Evolutionary conservation across 2,329 filamentous ascomycete genomes (phyloP), one percentile per base, ranked within the genome.

Genomic region (Blastomyces gilchristii): DNA sequence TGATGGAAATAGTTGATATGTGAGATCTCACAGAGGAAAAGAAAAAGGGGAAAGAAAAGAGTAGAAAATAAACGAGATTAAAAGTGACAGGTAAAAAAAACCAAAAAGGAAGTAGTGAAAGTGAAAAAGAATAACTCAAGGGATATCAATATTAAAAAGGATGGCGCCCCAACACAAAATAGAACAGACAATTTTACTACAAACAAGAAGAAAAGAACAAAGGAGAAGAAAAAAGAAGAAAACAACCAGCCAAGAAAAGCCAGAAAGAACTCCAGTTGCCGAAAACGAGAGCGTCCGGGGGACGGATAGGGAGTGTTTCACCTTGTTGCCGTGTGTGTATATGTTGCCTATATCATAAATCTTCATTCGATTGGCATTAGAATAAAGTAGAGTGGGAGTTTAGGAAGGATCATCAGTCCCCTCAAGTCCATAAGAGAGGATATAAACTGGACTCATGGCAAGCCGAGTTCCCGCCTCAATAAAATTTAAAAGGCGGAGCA

Each of bases 321-420:
- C 37, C 37, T 37, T 56, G 53, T 28, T 25, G 37, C 25, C 34
- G 52, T 61, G 18, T 25, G 43, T 34, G 16, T 49, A 47, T 18
- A 3, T 59, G n/a, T 12, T 37, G 34, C 41, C 41, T 45, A 34
- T 59, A 31, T 59, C 41, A 34, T 59, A 59, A 37, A 49, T 59
- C 41, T 59, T 59, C 57, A 59, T 49, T 31, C 57, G 45, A 47
- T 28, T 59, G 57, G 41, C 57, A 47, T 59, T 47, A 49, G 39
- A 47, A 59, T 47, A 49, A 59, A 49, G 57, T 45, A 31, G 54
- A 7, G 31, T 43, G n/a, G 37, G 54, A 43, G 25, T 25, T 39
- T 57, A 1, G n/a, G 54, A 9, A 25, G 3, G 18, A 18, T 18
- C 14, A 1, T 41, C 54, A 57, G 31, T 22, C n/a, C 37, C 34